Conservation (phyloP, 768 basidiomycete genomes). For the Boletus tylopilopsis region DNA sequence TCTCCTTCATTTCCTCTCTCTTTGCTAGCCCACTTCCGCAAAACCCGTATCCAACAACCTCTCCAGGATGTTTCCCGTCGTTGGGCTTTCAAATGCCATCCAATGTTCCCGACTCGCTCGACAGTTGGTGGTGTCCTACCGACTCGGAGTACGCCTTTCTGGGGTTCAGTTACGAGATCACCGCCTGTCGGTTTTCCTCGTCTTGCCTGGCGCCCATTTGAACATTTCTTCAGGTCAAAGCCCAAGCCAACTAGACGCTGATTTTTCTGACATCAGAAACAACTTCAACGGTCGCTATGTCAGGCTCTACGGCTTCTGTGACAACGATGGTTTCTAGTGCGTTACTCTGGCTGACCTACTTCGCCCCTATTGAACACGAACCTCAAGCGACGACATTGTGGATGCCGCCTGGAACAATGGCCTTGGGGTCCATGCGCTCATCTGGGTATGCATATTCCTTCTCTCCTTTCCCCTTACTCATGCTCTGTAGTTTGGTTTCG, state of each 20-base stretch:
- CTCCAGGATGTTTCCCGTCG: slow-evolving; percentile 38
- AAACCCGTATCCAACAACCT: slow-evolving; percentile 1
- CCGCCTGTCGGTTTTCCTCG: slow-evolving; percentile 44
- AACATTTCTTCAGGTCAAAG: slow-evolving; percentile 49
- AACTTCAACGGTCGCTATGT: slow-evolving; percentile 65
- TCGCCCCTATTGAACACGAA: background rate
- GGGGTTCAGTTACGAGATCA: slow-evolving; percentile 74
- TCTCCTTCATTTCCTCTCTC: background rate
- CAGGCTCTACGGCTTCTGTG: slow-evolving; percentile 43
- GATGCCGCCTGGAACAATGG: slow-evolving; percentile 65
- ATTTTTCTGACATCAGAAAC: slow-evolving; percentile 58
- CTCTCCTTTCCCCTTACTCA: background rate
- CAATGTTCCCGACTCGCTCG: slow-evolving; percentile 39
- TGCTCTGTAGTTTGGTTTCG: slow-evolving; percentile 33
- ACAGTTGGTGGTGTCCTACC: slow-evolving; percentile 62
- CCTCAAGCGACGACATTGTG: slow-evolving; percentile 51
- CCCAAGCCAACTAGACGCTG: slow-evolving; percentile 41
- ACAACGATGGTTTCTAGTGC: slow-evolving; percentile 39
- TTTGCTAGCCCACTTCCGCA: slow-evolving; percentile 13
- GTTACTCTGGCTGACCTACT: background rate
- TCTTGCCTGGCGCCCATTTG: background rate
- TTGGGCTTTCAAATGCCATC: slow-evolving; percentile 54
- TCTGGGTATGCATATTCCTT: slow-evolving; percentile 53
- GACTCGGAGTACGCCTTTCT: slow-evolving; percentile 70
- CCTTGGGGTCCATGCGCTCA: slow-evolving; percentile 69